Evolutionary conservation across 2,329 filamentous ascomycete genomes (phyloP).

Genomic region (Aspergillus tubingensis): DNA sequence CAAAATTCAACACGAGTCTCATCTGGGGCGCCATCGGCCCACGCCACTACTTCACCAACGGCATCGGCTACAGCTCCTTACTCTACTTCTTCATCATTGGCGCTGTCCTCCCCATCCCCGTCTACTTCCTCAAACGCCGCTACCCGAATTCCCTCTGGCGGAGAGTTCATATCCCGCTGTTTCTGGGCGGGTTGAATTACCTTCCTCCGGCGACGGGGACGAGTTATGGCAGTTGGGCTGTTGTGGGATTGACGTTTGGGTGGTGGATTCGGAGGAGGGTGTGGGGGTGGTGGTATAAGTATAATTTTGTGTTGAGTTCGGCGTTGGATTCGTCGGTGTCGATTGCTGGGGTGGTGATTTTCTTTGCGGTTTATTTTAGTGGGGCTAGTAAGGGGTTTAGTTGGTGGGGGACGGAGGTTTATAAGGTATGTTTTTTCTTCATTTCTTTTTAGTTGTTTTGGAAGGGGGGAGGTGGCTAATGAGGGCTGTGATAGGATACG

Average conservation of each 20-base stretch:
- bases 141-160: conserved; percentile 49
- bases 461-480: neutral
- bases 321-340: conserved; percentile 56
- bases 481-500: conserved; percentile 18
- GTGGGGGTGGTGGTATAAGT: conserved; percentile 70
- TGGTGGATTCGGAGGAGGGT: conserved; percentile 60
- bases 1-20: conserved; percentile 67
- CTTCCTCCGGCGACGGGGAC: conserved; percentile 67
- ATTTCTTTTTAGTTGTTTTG: no score
- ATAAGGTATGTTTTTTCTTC: conserved; percentile 20
- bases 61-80: conserved; percentile 61
- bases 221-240: conserved; percentile 68
- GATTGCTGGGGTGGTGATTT: conserved; percentile 29
- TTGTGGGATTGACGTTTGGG: conserved; percentile 66
- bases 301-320: conserved; percentile 71
- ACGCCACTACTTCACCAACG: conserved; percentile 62
- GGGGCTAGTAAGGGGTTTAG: conserved; percentile 24
- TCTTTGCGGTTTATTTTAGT: conserved; percentile 30
- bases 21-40: conserved; percentile 73
- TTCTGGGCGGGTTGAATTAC: conserved; percentile 21
- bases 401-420: conserved; percentile 32
- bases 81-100: conserved; percentile 71
- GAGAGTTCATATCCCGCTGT: conserved; percentile 16
- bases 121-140: conserved; percentile 57
- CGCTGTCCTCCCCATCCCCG: conserved; percentile 59